These are phyloP conservation scores for Ceratocystis papillata DNA, from an alignment of 2,329 filamentous ascomycete species.

Conservation along the genomic window DNA sequence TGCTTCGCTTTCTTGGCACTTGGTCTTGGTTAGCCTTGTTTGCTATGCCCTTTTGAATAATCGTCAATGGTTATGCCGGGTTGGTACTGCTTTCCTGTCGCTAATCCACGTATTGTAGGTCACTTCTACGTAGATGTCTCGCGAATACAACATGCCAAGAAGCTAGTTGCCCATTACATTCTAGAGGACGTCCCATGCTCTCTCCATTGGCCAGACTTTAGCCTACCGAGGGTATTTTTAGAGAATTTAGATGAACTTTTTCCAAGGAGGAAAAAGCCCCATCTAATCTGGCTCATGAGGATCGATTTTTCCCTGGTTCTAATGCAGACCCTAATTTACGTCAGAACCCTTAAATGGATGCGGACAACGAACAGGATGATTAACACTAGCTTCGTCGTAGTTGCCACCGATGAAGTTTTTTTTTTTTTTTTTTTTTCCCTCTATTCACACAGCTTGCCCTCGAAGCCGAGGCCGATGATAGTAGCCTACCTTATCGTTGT, in stretches of 20 bases:
- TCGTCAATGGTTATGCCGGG: not conserved
- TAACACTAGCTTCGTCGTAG: not conserved
- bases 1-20: not conserved
- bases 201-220: not conserved
- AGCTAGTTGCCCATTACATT: not conserved
- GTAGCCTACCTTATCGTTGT: not conserved
- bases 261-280: not conserved
- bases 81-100: constrained; percentile 1
- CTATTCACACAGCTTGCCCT: not conserved
- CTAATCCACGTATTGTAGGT: not conserved
- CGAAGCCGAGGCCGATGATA: not conserved
- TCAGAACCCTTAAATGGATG: not conserved
- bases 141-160: constrained; percentile 2
- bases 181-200: not conserved
- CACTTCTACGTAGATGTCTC: constrained; percentile 5
- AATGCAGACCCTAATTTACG: not conserved
- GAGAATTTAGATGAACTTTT: not conserved
- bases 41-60: constrained; percentile 4
- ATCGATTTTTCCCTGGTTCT: not conserved
- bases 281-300: not conserved
- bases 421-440: not conserved
- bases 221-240: not conserved
- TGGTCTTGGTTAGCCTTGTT: not conserved
- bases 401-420: not conserved
- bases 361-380: not conserved